Conservation (phyloP, 106 monocot genomes). For the Acanthochlamys bracteata region DNA sequence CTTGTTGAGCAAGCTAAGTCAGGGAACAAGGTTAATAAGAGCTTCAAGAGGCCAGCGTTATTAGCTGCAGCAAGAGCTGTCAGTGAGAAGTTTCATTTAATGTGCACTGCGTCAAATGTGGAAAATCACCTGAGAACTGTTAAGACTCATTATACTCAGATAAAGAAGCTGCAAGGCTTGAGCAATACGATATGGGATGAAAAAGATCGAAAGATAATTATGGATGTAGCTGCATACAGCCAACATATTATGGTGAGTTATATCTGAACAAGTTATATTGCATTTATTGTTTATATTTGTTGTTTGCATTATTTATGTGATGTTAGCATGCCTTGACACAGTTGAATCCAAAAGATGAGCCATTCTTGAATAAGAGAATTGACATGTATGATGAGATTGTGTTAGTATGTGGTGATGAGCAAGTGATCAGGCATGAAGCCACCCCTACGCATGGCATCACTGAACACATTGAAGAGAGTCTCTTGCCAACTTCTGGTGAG, state of each 20-base stretch:
- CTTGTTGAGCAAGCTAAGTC: constrained; percentile 22
- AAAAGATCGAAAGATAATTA: constrained; percentile 20
- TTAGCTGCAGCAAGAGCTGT: constrained; percentile 25
- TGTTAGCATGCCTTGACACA: neutral
- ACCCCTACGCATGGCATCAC: neutral
- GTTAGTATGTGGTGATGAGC: constrained; percentile 14
- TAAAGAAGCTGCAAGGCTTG: constrained; percentile 16
- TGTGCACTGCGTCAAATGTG: constrained; percentile 15
- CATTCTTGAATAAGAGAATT: constrained; percentile 22
- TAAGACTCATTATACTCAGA: constrained; percentile 18
- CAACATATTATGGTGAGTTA: constrained; percentile 17
- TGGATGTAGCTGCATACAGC: constrained; percentile 12
- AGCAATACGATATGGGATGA: constrained; percentile 11
- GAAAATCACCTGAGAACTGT: constrained; percentile 35
- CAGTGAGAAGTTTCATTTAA: constrained; percentile 21
- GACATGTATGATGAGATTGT: constrained; percentile 28
- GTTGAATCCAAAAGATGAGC: constrained; percentile 29
- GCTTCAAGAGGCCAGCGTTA: constrained; percentile 24
- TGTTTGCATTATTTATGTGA: neutral
- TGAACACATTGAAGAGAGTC: constrained; percentile 2
- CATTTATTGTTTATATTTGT: neutral
- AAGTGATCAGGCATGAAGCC: neutral
- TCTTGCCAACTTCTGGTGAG: constrained; percentile 3
- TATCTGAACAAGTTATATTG: neutral
- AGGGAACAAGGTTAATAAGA: constrained; percentile 24